Percentiles rank a stretch among this genome's conserved stretches.
Conservation (phyloP, 495 filamentous ascomycete genomes). For the Aspergillus leporis region DNA sequence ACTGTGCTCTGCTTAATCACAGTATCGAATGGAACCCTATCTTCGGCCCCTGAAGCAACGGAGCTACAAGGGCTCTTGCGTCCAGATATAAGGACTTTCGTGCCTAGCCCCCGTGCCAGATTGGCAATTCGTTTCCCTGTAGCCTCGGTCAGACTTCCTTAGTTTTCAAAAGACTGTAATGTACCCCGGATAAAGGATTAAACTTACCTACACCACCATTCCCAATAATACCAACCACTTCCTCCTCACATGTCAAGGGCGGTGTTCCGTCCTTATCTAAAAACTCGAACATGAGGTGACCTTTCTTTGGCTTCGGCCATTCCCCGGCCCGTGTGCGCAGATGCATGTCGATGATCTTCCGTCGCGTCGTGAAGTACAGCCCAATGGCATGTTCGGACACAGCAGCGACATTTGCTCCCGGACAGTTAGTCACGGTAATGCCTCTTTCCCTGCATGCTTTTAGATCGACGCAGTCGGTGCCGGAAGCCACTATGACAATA, state of each 20-base stretch:
- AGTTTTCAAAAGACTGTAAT: neutral
- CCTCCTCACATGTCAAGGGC: constrained; percentile 32
- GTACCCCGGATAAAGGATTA: neutral
- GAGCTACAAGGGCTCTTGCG: constrained; percentile 39
- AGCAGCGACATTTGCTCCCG: constrained; percentile 49
- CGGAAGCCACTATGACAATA: constrained; percentile 53
- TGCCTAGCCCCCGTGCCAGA: constrained; percentile 29
- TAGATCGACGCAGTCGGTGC: constrained; percentile 55
- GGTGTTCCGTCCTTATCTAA: constrained; percentile 21
- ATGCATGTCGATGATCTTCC: constrained; percentile 47
- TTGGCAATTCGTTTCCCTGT: constrained; percentile 31
- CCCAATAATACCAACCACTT: constrained; percentile 34
- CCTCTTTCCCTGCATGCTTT: constrained; percentile 48
- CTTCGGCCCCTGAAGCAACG: constrained; percentile 5
- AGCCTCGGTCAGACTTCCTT: constrained; percentile 9
- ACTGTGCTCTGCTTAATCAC: constrained; percentile 48
- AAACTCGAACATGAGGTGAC: constrained; percentile 20
- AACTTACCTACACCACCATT: constrained; percentile 33
- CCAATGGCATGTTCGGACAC: constrained; percentile 56
- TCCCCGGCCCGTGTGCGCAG: constrained; percentile 31
- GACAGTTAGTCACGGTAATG: constrained; percentile 50
- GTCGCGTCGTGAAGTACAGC: constrained; percentile 53
- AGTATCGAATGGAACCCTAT: constrained; percentile 47
- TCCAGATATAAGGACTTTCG: constrained; percentile 34
- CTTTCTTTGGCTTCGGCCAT: constrained; percentile 19